These are phyloP conservation scores for Lasiodiplodia citricola DNA, from an alignment of 2,329 filamentous ascomycete genomes.

Conservation along the genomic window DNA sequence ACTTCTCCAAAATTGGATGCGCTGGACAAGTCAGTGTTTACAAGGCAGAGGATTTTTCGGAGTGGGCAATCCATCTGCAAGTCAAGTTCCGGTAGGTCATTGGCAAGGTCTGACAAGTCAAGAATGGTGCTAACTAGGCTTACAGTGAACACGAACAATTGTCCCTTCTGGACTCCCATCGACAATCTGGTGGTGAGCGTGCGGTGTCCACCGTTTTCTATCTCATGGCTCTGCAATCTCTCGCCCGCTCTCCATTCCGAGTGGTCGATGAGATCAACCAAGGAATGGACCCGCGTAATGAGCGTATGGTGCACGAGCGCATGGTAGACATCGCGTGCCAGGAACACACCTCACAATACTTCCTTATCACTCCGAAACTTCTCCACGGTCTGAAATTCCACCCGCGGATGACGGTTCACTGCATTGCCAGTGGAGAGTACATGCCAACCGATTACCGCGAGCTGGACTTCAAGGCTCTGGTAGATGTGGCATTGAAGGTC, in stretches of 20 bases:
- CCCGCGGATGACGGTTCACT: slow-evolving; percentile 87
- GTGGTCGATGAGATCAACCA: slow-evolving; percentile 99
- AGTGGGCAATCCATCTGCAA: slow-evolving; percentile 91
- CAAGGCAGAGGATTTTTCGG: slow-evolving; percentile 90
- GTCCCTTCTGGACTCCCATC: slow-evolving; percentile 84
- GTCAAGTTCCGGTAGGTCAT: slow-evolving; percentile 84
- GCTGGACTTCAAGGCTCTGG: slow-evolving; percentile 51
- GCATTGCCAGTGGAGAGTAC: slow-evolving; percentile 86
- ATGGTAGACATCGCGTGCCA: slow-evolving; percentile 97
- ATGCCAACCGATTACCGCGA: slow-evolving; percentile 51
- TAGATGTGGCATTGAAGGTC: slow-evolving; percentile 39
- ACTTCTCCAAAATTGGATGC: slow-evolving; percentile 92
- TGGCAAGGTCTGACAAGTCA: neutral
- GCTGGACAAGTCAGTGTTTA: slow-evolving; percentile 87
- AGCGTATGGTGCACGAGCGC: slow-evolving; percentile 95
- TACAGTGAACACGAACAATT: slow-evolving; percentile 77
- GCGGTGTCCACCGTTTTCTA: slow-evolving; percentile 98
- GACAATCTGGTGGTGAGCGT: slow-evolving; percentile 94
- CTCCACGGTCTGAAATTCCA: slow-evolving; percentile 86
- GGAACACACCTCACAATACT: slow-evolving; percentile 79
- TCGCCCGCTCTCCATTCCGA: slow-evolving; percentile 93
- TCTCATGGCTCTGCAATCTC: slow-evolving; percentile 94
- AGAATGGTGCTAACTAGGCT: slow-evolving; percentile 26
- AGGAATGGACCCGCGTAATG: slow-evolving; percentile 98
- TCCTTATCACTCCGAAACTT: slow-evolving; percentile 96